Evolutionary conservation across 176 grass and related monocot species (phyloP), one percentile per base, ranked within the genome.

Genomic region (Aegilops longissima): DNA sequence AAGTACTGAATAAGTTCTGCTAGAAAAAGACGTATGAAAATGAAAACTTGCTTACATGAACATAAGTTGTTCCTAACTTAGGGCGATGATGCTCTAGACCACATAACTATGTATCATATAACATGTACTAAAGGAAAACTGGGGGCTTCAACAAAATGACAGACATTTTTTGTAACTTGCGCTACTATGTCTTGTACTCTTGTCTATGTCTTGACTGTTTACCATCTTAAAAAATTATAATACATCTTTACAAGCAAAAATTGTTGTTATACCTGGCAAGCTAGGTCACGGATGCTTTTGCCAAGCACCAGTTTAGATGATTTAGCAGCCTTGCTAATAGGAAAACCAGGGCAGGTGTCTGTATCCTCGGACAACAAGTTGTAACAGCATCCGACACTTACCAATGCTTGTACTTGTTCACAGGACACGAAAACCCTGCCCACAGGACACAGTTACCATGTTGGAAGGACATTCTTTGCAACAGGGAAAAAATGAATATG

Each of bases 341-440:
- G 94, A 82, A 99, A 96, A 77, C 97, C 89, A 69, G 61, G 84
- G 68, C 75, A 86, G 3, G 38, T 78, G 27, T 83, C 77, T 79
- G 69, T 84, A 66, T 61, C 73, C 70, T 98, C 97, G 39, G 92
- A 99, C 45, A 99, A 80, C 73, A 99, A 91, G 68, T 99, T 99
- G 85, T 96, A 96, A 85, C 97, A 94, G 82, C 94, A 99, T 14
- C 97, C 92, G 16, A 99, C 40, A 8, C 92, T 94, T 76, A 99
- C 85, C 64, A 93, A 47, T 78, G 92, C 90, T 86, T 91, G 94
- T 38, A 94, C 90, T 87, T 88, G 85, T 90, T 92, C 31, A 9
- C 90, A 99, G 21, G 86, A 86, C 30, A 91, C 68, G 90, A 99
- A 99, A 66, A 88, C 85, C 87, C 97, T 96, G 85, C 82, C 54